These are phyloP conservation scores for Suhomyces taliae DNA, from an alignment of 1,139 yeast genomes.

Conservation along the genomic window DNA sequence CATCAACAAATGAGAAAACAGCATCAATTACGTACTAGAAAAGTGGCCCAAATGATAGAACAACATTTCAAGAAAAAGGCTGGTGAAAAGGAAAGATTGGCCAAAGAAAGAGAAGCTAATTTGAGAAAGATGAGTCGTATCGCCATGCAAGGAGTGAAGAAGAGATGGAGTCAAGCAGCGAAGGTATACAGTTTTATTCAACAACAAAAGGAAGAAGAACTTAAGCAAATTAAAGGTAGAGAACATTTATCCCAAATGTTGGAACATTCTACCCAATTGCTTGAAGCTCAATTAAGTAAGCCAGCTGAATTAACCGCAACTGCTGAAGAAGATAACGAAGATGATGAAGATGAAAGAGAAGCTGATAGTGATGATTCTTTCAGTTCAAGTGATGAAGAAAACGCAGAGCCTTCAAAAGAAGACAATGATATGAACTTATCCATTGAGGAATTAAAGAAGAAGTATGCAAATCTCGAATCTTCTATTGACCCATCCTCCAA, in stretches of 20 bases:
- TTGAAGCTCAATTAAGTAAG: slow-evolving; percentile 76
- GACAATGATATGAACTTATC: slow-evolving; percentile 56
- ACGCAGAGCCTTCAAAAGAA: neutral
- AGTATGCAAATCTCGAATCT: slow-evolving; percentile 55
- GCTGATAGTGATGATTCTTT: slow-evolving; percentile 20
- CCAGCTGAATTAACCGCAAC: slow-evolving; percentile 12
- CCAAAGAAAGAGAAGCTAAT: slow-evolving; percentile 67
- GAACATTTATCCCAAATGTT: slow-evolving; percentile 85
- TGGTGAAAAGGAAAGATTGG: slow-evolving; percentile 84
- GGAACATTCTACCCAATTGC: slow-evolving; percentile 85
- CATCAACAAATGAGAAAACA: slow-evolving; percentile 67
- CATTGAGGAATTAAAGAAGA: slow-evolving; percentile 62
- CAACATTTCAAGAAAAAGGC: slow-evolving; percentile 80
- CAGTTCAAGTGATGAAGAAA: slow-evolving; percentile 24
- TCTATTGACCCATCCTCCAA: slow-evolving; percentile 17
- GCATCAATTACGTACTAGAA: slow-evolving; percentile 68
- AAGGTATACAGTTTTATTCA: slow-evolving; percentile 66
- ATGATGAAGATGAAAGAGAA: slow-evolving; percentile 15
- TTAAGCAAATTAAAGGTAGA: slow-evolving; percentile 76
- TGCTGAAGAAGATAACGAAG: slow-evolving; percentile 24
- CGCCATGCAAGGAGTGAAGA: slow-evolving; percentile 81
- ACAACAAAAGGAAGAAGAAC: slow-evolving; percentile 60
- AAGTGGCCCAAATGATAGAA: slow-evolving; percentile 80
- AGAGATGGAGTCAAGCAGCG: slow-evolving; percentile 88
- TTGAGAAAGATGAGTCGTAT: slow-evolving; percentile 70